These are phyloP conservation scores for Saccharomycopsis hybrid DNA, from an alignment of 1,139 yeast species.

Conservation along the genomic window DNA sequence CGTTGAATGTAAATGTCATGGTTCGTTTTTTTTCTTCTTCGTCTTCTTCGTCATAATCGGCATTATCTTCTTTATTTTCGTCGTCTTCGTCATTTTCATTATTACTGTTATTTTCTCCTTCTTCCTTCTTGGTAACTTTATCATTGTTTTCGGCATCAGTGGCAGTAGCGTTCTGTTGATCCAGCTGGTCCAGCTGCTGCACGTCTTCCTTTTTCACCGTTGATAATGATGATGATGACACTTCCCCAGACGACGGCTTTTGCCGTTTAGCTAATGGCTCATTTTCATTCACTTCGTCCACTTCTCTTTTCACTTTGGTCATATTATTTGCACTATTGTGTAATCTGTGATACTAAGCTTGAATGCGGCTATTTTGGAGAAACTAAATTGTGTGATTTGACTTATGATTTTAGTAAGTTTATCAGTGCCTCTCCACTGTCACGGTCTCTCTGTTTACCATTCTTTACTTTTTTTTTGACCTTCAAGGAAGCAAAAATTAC, in stretches of 20 bases:
- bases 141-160: constrained; percentile 24
- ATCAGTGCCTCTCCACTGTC: no score
- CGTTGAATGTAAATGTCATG: constrained; percentile 58
- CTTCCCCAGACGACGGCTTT: constrained; percentile 18
- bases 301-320: constrained; percentile 53
- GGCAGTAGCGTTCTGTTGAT: constrained; percentile 25
- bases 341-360: no score
- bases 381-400: no score
- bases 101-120: constrained; percentile 32
- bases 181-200: constrained; percentile 3
- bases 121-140: constrained; percentile 27
- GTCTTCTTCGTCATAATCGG: constrained; percentile 25
- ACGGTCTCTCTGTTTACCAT: no score
- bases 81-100: constrained; percentile 30
- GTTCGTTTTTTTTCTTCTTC: constrained; percentile 40
- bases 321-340: background rate
- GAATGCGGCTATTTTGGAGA: no score
- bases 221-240: background rate
- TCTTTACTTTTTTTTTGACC: no score
- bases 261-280: constrained; percentile 32
- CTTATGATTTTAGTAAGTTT: no score
- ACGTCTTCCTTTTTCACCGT: constrained; percentile 17
- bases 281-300: constrained; percentile 51
- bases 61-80: constrained; percentile 24
- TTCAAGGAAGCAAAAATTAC: no score